Evolutionary conservation across 1,284 basidiomycete species (phyloP), one percentile per base, ranked within the genome.

Genomic region (Tilletia horrida): DNA sequence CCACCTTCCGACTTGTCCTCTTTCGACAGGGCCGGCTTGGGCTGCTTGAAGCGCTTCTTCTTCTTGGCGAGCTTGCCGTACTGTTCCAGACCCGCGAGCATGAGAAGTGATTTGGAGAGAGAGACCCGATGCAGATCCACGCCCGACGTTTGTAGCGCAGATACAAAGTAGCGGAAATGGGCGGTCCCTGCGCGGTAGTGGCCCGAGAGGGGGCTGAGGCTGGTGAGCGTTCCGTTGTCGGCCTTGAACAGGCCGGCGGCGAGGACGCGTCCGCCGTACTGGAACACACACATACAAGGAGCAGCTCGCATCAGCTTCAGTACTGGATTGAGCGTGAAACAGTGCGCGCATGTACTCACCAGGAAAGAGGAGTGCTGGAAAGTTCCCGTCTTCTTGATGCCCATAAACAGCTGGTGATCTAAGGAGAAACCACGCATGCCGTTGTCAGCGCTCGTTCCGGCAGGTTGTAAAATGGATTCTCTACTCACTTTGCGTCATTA

Each of bases 301-400:
- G 50, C 6, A 14, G 1, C n/a, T 23, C 13, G 50, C n/a, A n/a
- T n/a, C n/a, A n/a, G n/a, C n/a, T n/a, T n/a, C n/a, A n/a, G n/a
- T n/a, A n/a, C n/a, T n/a, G n/a, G n/a, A n/a, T n/a, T n/a, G n/a
- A n/a, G n/a, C n/a, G n/a, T n/a, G n/a, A n/a, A n/a, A n/a, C n/a
- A n/a, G n/a, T n/a, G n/a, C n/a, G n/a, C n/a, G n/a, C n/a, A n/a
- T n/a, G n/a, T n/a, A n/a, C 50, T 52, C 23, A 52, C 44, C 27
- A 78, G 69, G 73, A 78, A 78, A 40, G 67, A 70, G 3, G 73
- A 74, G 57, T 78, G 76, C 48, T 78, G 76, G 35, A 78, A 78
- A 43, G 74, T 76, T 47, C 76, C 76, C 16, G 74, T 77, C 65
- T 73, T 70, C 66, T 78, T 78, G 52, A 77, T 66, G 35, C 76